These are phyloP conservation scores for Pythium periplocum DNA, from an alignment of 352 stramenopile genomes.

Conservation along the genomic window DNA sequence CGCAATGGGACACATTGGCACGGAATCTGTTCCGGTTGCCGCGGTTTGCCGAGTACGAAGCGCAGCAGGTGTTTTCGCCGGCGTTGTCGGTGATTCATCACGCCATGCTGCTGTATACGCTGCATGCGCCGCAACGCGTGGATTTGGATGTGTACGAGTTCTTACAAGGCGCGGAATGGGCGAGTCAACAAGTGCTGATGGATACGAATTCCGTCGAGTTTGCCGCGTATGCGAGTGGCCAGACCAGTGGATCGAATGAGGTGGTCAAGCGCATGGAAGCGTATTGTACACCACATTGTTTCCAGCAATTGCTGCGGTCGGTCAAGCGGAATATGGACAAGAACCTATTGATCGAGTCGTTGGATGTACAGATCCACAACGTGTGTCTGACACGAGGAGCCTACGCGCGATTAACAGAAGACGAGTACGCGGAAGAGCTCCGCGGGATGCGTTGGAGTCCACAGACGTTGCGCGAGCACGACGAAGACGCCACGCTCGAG, in stretches of 20 bases:
- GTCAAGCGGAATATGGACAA: conserved; percentile 1
- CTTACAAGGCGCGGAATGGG: conserved; percentile 5
- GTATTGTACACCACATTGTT: conserved; percentile 12
- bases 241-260: background rate
- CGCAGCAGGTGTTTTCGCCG: conserved; percentile 8
- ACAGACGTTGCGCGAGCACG: background rate
- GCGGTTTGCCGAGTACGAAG: conserved; percentile 1
- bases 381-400: conserved; percentile 2
- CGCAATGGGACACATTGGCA: background rate
- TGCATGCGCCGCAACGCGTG: conserved; percentile 14
- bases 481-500: conserved; percentile 6
- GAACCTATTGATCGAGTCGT: background rate
- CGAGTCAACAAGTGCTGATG: conserved; percentile 6
- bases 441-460: background rate
- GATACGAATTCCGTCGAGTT: conserved; percentile 8
- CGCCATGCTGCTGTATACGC: conserved; percentile 5
- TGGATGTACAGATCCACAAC: conserved; percentile 6
- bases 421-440: conserved; percentile 5
- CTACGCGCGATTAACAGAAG: conserved; percentile 11
- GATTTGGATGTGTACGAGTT: conserved; percentile 13
- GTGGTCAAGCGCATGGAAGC: conserved; percentile 3
- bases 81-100: conserved; percentile 13
- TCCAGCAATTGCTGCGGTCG: conserved; percentile 1
- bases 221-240: background rate
- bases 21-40: conserved; percentile 6